Evolutionary conservation across 1,284 basidiomycete species (phyloP).

Genomic region (Heterobasidion annosum): DNA sequence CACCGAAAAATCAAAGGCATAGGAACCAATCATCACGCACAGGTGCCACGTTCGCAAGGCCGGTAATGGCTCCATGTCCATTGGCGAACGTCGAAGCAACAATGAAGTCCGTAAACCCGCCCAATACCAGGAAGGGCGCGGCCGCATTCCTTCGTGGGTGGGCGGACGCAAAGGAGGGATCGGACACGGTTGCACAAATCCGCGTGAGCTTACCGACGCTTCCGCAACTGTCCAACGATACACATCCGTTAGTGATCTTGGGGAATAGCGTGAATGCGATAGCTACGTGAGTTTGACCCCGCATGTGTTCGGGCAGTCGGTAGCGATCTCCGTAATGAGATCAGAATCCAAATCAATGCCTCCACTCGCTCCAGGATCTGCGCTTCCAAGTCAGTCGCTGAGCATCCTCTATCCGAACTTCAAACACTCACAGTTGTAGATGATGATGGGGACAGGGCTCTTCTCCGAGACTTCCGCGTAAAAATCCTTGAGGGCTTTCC

Average conservation of each 20-base stretch:
- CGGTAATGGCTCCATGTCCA: conserved; percentile 49
- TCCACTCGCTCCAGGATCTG: conserved; percentile 76
- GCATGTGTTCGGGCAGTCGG: conserved; percentile 61
- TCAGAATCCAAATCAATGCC: conserved; percentile 86
- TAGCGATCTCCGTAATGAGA: conserved; percentile 71
- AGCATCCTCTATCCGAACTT: not conserved
- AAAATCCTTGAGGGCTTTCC: conserved; percentile 68
- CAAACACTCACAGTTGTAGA: conserved; percentile 75
- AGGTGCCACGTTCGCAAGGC: conserved; percentile 59
- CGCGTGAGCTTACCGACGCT: conserved; percentile 87
- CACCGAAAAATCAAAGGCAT: conserved; percentile 4
- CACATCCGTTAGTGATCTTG: not conserved
- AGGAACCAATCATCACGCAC: conserved; percentile 29
- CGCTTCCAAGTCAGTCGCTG: conserved; percentile 2
- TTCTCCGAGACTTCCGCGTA: conserved; percentile 70
- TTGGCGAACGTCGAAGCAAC: conserved; percentile 35
- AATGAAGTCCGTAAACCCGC: conserved; percentile 50
- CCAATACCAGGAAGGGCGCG: conserved; percentile 56
- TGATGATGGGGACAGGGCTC: conserved; percentile 79
- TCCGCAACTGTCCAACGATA: conserved; percentile 51
- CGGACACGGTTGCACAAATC: conserved; percentile 62
- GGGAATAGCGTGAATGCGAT: not conserved
- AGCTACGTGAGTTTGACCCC: conserved; percentile 85
- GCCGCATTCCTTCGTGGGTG: conserved; percentile 59
- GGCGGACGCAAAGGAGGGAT: conserved; percentile 42